A percentile compares a stretch with the other conserved stretches of the same genome.
These are phyloP conservation scores for Geotrichum restrictum DNA, from an alignment of 1,139 yeast species.

Conservation along the genomic window DNA sequence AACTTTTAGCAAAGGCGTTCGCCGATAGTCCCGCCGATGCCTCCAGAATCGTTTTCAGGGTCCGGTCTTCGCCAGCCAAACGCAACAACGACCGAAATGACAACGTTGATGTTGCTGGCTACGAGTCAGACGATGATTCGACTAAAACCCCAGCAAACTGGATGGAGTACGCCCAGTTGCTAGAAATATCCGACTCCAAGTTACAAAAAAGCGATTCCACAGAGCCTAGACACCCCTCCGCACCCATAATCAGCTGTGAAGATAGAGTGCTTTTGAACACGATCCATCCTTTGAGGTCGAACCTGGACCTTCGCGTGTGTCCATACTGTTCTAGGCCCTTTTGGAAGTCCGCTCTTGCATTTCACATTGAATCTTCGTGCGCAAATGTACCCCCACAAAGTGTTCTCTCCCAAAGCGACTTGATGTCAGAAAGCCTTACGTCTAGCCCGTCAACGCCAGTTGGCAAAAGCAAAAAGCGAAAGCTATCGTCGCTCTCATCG, in stretches of 20 bases:
- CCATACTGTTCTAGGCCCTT: conserved; percentile 36
- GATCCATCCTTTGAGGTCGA: conserved; percentile 27
- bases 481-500: background rate
- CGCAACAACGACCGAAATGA: background rate
- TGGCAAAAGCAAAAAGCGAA: background rate
- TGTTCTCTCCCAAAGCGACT: background rate
- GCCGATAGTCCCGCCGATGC: conserved; percentile 17
- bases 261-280: conserved; percentile 18
- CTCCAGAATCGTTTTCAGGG: conserved; percentile 14
- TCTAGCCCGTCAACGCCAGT: background rate
- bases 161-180: conserved; percentile 18
- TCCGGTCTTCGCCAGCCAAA: conserved; percentile 9
- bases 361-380: conserved; percentile 29
- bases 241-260: conserved; percentile 20
- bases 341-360: conserved; percentile 28
- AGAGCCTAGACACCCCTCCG: conserved; percentile 12
- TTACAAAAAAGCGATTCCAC: background rate
- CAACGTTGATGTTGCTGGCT: background rate
- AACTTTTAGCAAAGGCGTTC: conserved; percentile 19
- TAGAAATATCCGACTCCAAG: conserved; percentile 14
- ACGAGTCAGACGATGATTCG: background rate
- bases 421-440: background rate
- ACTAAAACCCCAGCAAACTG: conserved; percentile 8
- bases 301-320: conserved; percentile 33
- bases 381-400: conserved; percentile 19